A percentile compares a stretch with the other conserved stretches of the same genome.
Conservation (phyloP, 352 stramenopile species). For the Phytophthora rubi region DNA sequence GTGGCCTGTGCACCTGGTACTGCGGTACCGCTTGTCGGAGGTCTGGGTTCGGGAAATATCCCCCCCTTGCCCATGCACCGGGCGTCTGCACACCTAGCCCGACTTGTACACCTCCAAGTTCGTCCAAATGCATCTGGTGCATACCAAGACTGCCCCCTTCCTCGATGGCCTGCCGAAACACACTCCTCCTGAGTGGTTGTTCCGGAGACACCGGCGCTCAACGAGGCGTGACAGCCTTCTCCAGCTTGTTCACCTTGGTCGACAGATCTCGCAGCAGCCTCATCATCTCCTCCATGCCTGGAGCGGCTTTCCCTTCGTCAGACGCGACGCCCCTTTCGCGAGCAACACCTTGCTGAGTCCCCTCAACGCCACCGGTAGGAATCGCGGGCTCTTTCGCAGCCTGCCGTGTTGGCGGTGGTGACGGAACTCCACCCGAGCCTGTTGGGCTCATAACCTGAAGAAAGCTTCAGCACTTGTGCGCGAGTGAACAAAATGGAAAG, state of each 20-base stretch:
- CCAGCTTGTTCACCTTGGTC: slow-evolving; percentile 6
- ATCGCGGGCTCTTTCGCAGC: neutral
- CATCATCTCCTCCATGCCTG: slow-evolving; percentile 2
- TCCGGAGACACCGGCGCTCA: neutral
- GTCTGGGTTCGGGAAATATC: neutral
- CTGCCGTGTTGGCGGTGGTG: neutral
- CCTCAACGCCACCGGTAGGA: neutral
- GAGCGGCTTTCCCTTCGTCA: slow-evolving; percentile 2
- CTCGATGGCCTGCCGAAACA: slow-evolving; percentile 6
- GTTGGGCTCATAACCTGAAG: slow-evolving; percentile 6
- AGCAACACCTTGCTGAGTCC: neutral
- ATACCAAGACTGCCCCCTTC: slow-evolving; percentile 2
- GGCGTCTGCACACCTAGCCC: slow-evolving; percentile 5
- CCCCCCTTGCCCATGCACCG: neutral
- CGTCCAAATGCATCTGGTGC: neutral
- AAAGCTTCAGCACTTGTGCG: neutral
- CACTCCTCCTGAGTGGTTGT: slow-evolving; percentile 1
- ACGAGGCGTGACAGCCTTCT: slow-evolving; percentile 4
- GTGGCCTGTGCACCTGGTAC: neutral
- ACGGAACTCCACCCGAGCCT: neutral
- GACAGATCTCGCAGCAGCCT: neutral
- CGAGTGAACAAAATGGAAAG: neutral
- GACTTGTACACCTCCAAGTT: neutral
- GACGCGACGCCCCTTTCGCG: neutral
- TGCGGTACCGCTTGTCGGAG: neutral